Conservation (phyloP, 2,329 filamentous ascomycete species). For the Fusarium scirpi region DNA sequence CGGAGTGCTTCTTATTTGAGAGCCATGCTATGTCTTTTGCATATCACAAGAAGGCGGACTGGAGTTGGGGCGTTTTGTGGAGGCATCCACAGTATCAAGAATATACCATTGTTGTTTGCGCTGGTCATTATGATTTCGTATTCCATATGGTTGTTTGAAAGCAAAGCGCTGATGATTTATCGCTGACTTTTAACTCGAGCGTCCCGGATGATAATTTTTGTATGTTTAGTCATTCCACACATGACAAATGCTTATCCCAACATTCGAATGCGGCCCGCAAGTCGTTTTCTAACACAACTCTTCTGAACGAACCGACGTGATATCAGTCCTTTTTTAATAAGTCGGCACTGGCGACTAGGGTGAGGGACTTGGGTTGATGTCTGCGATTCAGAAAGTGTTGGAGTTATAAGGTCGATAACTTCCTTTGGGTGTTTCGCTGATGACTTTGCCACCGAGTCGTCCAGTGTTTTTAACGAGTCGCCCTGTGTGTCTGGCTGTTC, state of each 20-base stretch:
- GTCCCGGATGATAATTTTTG: too few species aligned
- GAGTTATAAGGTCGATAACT: not conserved
- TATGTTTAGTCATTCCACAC: too few species aligned
- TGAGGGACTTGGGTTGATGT: not conserved
- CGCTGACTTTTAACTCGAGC: not conserved
- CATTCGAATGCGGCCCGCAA: not conserved
- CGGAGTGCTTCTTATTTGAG: not conserved
- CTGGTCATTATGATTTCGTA: not conserved
- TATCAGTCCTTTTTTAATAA: not conserved
- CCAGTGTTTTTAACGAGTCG: too few species aligned
- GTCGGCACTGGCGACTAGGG: not conserved
- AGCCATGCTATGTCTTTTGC: slow-evolving; percentile 22
- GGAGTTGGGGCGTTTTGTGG: slow-evolving; percentile 39
- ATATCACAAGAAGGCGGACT: slow-evolving; percentile 30
- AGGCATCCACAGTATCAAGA: slow-evolving; percentile 20
- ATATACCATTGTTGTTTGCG: slow-evolving; percentile 33
- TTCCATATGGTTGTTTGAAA: too few species aligned
- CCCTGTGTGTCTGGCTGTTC: not conserved
- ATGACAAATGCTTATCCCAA: not conserved
- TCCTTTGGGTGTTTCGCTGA: not conserved
- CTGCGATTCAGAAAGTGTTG: not conserved
- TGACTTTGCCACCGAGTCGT: not conserved
- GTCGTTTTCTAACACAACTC: not conserved
- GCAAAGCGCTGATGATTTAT: not conserved
- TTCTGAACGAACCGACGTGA: not conserved